These are phyloP conservation scores for Talaromyces sp. DNA, from an alignment of 2,329 filamentous ascomycete genomes.

Conservation along the genomic window DNA sequence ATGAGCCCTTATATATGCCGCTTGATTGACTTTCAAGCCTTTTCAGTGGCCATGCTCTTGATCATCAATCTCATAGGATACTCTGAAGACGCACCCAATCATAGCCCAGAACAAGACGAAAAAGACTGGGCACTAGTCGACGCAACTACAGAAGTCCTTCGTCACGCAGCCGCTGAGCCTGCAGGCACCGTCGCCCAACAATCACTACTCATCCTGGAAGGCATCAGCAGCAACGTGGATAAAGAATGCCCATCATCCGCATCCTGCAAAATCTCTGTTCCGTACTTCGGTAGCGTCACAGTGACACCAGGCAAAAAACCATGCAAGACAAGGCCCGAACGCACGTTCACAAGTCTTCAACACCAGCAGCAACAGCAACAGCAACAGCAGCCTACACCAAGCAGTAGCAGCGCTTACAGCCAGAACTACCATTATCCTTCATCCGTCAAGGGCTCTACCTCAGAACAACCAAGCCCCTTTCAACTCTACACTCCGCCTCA, in stretches of 20 bases:
- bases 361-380: background rate
- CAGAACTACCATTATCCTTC: background rate
- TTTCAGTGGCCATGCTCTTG: conserved; percentile 44
- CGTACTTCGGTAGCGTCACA: conserved; percentile 44
- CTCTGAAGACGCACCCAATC: conserved; percentile 20
- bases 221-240: conserved; percentile 24
- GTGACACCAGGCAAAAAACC: conserved; percentile 31
- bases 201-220: conserved; percentile 38
- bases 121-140: conserved; percentile 35
- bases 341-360: background rate
- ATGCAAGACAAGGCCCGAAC: background rate
- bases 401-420: conserved; percentile 9
- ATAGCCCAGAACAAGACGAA: conserved; percentile 28
- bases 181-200: conserved; percentile 43
- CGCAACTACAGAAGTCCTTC: conserved; percentile 29
- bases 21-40: conserved; percentile 45
- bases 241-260: background rate
- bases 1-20: conserved; percentile 40
- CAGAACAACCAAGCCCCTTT: conserved; percentile 14
- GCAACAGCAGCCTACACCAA: background rate
- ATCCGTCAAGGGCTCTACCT: conserved; percentile 13
- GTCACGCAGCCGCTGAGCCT: conserved; percentile 27
- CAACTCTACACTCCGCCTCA: conserved; percentile 24
- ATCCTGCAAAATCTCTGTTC: conserved; percentile 40
- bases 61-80: conserved; percentile 41